phyloP scores from a whole-genome alignment of 352 stramenopile species.

The Globisporangium recalcitrans region DNA sequence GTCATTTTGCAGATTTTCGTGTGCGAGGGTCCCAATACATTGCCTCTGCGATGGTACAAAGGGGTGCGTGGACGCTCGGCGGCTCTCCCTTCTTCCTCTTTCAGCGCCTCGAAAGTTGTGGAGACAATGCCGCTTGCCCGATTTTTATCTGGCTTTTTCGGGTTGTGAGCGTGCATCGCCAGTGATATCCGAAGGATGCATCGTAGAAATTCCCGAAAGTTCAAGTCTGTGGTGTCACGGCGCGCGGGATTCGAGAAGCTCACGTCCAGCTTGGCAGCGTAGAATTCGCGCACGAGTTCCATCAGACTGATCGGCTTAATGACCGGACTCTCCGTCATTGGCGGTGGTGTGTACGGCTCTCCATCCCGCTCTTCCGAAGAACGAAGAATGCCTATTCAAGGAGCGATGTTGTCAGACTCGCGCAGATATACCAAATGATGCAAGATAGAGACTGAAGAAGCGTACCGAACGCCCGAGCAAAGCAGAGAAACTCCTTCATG shows the following conservation, averaged over 20 bases:
- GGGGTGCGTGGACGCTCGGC: conserved; percentile 25
- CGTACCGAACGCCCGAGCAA: conserved; percentile 67
- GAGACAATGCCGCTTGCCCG: conserved; percentile 33
- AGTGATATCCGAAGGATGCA: conserved; percentile 64
- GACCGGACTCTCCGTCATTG: conserved; percentile 21
- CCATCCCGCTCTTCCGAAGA: conserved; percentile 41
- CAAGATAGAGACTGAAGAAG: background rate
- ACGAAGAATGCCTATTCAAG: conserved; percentile 41
- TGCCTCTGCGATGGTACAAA: conserved; percentile 47
- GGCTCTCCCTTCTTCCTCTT: conserved; percentile 33
- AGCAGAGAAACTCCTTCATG: conserved; percentile 62
- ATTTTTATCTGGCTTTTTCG: conserved; percentile 10
- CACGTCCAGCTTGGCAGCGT: conserved; percentile 67
- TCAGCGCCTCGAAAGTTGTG: conserved; percentile 48
- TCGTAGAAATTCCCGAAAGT: conserved; percentile 67
- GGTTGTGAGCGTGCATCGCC: conserved; percentile 48
- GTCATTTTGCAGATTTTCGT: conserved; percentile 64
- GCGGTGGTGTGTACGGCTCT: conserved; percentile 38
- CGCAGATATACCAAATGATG: background rate
- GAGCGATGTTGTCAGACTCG: background rate
- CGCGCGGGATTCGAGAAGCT: conserved; percentile 48
- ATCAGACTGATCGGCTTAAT: conserved; percentile 55
- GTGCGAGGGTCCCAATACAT: conserved; percentile 35
- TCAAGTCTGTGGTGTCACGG: conserved; percentile 50
- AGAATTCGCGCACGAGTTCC: conserved; percentile 68